phyloP scores from a whole-genome alignment of 140 eudicot genomes.

The Ambrosia hybrid region DNA sequence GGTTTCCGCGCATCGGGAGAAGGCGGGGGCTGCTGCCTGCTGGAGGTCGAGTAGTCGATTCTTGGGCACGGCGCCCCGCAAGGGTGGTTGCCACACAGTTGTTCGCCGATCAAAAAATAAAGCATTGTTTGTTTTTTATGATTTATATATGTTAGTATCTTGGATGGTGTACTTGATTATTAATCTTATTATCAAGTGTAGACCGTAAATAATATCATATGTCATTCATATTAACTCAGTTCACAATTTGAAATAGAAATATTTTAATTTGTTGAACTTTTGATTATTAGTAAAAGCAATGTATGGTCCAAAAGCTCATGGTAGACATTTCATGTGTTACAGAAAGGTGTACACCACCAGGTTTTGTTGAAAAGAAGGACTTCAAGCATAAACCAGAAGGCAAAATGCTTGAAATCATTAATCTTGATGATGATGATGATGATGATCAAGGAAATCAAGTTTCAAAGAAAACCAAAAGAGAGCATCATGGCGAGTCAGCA shows the following conservation, averaged over 20 bases:
- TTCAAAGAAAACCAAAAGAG: neutral
- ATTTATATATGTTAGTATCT: neutral
- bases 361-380: neutral
- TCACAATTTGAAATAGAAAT: neutral
- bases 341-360: constrained; percentile 18
- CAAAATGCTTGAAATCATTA: neutral
- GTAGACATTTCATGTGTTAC: constrained; percentile 10
- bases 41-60: too few species aligned
- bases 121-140: too few species aligned
- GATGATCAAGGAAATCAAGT: constrained; percentile 25
- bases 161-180: constrained; percentile 14
- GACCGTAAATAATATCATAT: neutral
- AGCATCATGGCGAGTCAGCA: constrained; percentile 1
- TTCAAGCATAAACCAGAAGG: constrained; percentile 2
- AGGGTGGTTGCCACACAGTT: too few species aligned
- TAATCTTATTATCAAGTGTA: neutral
- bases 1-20: too few species aligned
- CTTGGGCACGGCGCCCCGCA: too few species aligned
- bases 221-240: neutral
- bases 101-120: too few species aligned
- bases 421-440: constrained; percentile 30
- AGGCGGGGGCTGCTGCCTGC: too few species aligned
- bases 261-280: neutral
- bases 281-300: neutral
- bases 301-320: constrained; percentile 5